Evolutionary conservation across 2,329 filamentous ascomycete genomes (phyloP), one percentile per base, ranked within the genome.

Genomic region (Chaetomiaceae sp.): DNA sequence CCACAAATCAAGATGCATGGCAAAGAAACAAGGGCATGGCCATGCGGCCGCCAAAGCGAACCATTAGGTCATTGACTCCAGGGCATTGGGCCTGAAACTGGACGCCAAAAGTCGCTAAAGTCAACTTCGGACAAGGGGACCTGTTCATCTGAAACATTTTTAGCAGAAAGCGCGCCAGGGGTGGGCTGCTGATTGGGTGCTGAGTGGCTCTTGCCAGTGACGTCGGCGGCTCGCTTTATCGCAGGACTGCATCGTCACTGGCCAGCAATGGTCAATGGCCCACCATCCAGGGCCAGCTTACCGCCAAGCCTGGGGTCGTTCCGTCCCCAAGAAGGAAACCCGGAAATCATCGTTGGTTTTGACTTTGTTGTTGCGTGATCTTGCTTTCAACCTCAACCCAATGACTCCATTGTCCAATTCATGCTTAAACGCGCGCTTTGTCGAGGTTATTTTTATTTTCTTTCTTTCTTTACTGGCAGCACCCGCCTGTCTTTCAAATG

Each of bases 111-210:
- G 44, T 4, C 20, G 39, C 46, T 38, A 19, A 36, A 19, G 14
- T 39, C 22, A 23, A 37, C 36, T 42, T 8, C 9, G 38, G 27
- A 47, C 44, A 38, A 43, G 33, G 54, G 49, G 19, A 33, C 29
- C 20, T 17, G 50, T 56, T 53, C 50, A 46, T 56, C 50, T 53
- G 50, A 53, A 53, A 50, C 50, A 45, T 25, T 44, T 44, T 48
- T 12, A 29, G 17, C n/a, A 25, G 12, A 15, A 2, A 8, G 15
- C 19, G 3, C 6, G 12, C 4, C 6, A 19, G 7, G 27, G 38
- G 48, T 51, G 48, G 53, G 48, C 47, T 47, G 20, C 14, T n/a
- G 15, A 44, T 31, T 31, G 27, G 27, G 3, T 6, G 27, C 27
- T 31, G 8, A 45, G 43, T 43, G 38, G 34, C 34, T 27, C 20